A percentile compares a stretch with the other conserved stretches of the same genome.
Evolutionary conservation across 2,329 filamentous ascomycete species (phyloP).

Genomic region (Fusarium marasasianum): DNA sequence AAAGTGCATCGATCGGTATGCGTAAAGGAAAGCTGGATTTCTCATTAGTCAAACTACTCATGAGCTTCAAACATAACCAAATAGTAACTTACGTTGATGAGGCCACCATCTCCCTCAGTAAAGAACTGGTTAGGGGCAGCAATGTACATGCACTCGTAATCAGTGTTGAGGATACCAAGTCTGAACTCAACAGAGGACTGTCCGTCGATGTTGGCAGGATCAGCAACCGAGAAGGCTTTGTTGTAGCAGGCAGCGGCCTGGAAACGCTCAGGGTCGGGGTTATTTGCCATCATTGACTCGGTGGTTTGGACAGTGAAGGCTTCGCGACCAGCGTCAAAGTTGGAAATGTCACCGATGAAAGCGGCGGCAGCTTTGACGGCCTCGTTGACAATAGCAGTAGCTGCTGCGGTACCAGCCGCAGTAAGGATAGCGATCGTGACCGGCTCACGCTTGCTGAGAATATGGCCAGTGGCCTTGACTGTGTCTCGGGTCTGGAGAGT

Average conservation of each 20-base stretch:
- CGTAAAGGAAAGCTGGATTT: not conserved
- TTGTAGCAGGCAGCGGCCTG: slow-evolving; percentile 11
- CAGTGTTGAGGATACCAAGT: slow-evolving; percentile 1
- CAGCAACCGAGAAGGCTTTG: not conserved
- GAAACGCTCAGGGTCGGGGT: not conserved
- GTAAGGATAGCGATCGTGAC: not conserved
- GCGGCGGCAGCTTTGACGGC: not conserved
- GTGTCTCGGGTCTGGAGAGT: not conserved
- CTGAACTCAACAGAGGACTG: slow-evolving; percentile 3
- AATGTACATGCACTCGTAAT: slow-evolving; percentile 20
- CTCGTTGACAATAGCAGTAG: not conserved
- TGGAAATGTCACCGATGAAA: slow-evolving; percentile 1
- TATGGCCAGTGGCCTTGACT: not conserved
- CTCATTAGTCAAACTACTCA: not conserved
- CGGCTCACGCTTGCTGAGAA: not conserved
- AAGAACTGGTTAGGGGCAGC: slow-evolving; percentile 13
- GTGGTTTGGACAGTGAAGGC: slow-evolving; percentile 2
- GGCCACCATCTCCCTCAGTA: not conserved
- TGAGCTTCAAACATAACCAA: fast-evolving
- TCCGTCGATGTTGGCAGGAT: slow-evolving; percentile 8
- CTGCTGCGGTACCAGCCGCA: slow-evolving; percentile 5
- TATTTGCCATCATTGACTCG: not conserved
- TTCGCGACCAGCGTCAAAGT: slow-evolving; percentile 3
- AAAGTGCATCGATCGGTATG: slow-evolving; percentile 7
- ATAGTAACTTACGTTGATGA: not conserved